phyloP scores from a whole-genome alignment of 768 basidiomycete species.

The Candolleomyces efflorescens region DNA sequence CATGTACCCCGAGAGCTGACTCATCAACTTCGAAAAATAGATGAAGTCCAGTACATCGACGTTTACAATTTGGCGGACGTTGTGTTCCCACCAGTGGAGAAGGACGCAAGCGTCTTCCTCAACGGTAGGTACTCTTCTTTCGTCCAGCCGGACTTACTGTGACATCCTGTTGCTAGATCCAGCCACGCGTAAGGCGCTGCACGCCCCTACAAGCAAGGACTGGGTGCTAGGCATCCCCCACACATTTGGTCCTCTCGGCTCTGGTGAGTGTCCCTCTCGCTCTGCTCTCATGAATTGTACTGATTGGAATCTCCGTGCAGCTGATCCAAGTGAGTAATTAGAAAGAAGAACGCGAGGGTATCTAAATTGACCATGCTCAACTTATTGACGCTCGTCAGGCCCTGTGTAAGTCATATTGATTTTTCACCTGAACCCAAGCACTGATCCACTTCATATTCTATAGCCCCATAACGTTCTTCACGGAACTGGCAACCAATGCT shows the following conservation, averaged over 20 bases:
- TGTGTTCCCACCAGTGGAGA: conserved; percentile 43
- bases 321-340: conserved; percentile 32
- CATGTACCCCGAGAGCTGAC: background rate
- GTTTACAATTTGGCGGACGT: conserved; percentile 56
- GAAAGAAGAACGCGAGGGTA: background rate
- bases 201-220: conserved; percentile 60
- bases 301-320: background rate
- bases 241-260: conserved; percentile 31
- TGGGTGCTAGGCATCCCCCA: conserved; percentile 36
- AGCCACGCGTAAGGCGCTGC: conserved; percentile 52
- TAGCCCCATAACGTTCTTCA: conserved; percentile 61
- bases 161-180: conserved; percentile 36
- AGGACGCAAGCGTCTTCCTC: conserved; percentile 53
- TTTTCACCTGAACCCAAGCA: background rate
- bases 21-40: background rate
- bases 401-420: conserved; percentile 24
- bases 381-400: conserved; percentile 16
- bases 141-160: background rate
- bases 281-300: background rate
- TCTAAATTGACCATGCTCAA: background rate
- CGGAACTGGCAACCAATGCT: conserved; percentile 63
- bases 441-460: background rate
- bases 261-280: conserved; percentile 14
- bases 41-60: conserved; percentile 19
- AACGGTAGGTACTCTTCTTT: conserved; percentile 41